These are phyloP conservation scores for Fragilariopsis cylindrus DNA, from an alignment of 108 stramenopile genomes.

Conservation along the genomic window DNA sequence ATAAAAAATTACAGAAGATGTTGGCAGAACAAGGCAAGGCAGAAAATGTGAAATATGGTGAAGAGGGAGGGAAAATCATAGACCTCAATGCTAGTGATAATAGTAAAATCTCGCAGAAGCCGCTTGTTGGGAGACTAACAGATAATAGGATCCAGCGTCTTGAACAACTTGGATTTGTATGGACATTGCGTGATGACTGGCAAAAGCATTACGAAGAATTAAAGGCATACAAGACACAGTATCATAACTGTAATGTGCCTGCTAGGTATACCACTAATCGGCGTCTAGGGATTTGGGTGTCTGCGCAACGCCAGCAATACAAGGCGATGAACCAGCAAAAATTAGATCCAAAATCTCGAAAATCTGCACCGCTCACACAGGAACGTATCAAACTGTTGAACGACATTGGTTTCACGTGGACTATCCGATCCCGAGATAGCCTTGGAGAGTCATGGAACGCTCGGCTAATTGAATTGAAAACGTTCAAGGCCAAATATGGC, in stretches of 20 bases:
- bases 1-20: constrained; percentile 49
- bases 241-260: constrained; percentile 81
- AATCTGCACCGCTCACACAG: constrained; percentile 44
- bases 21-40: constrained; percentile 21
- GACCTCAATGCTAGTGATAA: background rate
- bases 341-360: constrained; percentile 24
- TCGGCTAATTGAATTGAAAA: constrained; percentile 41
- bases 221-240: constrained; percentile 35
- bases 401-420: constrained; percentile 56
- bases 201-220: constrained; percentile 53
- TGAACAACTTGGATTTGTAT: constrained; percentile 68
- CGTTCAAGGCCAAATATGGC: constrained; percentile 41
- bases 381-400: constrained; percentile 49
- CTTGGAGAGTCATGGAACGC: constrained; percentile 54
- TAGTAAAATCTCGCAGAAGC: constrained; percentile 16
- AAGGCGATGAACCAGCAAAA: constrained; percentile 36
- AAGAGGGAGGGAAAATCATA: background rate
- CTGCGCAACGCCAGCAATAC: constrained; percentile 65
- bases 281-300: constrained; percentile 76
- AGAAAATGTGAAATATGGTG: background rate
- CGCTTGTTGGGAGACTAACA: constrained; percentile 45
- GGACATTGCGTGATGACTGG: constrained; percentile 69
- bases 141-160: constrained; percentile 62
- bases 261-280: constrained; percentile 67
- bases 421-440: constrained; percentile 52